phyloP scores from a whole-genome alignment of 2,329 filamentous ascomycete genomes.

The Ophiostoma pallidulum region DNA sequence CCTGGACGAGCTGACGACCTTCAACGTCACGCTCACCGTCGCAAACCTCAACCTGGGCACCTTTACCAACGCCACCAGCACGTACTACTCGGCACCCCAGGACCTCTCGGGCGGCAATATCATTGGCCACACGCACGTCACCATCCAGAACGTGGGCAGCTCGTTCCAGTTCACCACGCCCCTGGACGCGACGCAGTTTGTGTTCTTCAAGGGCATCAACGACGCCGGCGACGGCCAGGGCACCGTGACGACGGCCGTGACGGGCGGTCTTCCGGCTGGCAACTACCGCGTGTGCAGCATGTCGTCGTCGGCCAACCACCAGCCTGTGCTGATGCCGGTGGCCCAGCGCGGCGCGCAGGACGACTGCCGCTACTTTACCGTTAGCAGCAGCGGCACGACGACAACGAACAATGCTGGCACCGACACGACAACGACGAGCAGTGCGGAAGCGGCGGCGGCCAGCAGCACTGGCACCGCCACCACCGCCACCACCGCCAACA shows the following conservation, averaged over 20 bases:
- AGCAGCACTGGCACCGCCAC: constrained; percentile 4
- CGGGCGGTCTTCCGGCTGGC: constrained; percentile 49
- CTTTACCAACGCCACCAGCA: constrained; percentile 51
- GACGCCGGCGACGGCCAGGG: constrained; percentile 49
- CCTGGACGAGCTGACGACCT: constrained; percentile 37
- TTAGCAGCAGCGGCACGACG: constrained; percentile 23
- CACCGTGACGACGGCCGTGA: constrained; percentile 42
- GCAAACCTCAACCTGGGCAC: constrained; percentile 46
- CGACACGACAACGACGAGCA: constrained; percentile 17
- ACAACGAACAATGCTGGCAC: constrained; percentile 16
- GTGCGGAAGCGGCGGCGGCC: too few species aligned
- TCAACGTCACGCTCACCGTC: constrained; percentile 44
- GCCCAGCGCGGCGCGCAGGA: constrained; percentile 59
- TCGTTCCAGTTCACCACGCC: constrained; percentile 40
- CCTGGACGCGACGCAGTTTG: constrained; percentile 44
- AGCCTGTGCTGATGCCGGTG: constrained; percentile 56
- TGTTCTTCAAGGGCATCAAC: constrained; percentile 60
- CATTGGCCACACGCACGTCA: constrained; percentile 54
- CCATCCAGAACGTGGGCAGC: constrained; percentile 46
- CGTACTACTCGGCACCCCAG: constrained; percentile 54
- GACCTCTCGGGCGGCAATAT: constrained; percentile 42
- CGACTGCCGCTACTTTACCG: constrained; percentile 53
- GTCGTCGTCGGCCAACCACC: constrained; percentile 54
- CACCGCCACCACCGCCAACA: neutral
- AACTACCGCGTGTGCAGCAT: constrained; percentile 60